Conservation (phyloP, 768 basidiomycete species). For the Phanerodontia chrysosporium region DNA sequence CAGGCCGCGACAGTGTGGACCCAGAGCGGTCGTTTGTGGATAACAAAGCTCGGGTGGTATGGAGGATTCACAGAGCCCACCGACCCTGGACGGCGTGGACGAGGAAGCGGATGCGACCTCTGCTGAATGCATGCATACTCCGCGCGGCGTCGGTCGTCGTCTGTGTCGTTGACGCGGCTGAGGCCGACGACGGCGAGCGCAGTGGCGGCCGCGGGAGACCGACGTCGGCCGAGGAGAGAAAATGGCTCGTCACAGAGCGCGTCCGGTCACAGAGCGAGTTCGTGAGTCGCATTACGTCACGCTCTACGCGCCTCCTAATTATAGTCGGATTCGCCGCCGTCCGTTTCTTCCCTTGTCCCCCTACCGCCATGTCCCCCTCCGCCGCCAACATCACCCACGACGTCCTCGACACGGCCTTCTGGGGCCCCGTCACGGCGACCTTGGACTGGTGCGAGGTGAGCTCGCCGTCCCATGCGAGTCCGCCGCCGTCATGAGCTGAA, state of each 20-base stretch:
- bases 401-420: conserved; percentile 26
- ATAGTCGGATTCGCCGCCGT: not conserved
- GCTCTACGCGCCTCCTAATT: not conserved
- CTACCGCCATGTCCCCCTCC: conserved; percentile 9
- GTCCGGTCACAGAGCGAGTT: not conserved
- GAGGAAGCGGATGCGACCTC: not conserved
- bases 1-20: no score
- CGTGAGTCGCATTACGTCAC: not conserved
- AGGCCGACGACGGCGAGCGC: no score
- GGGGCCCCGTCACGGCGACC: conserved; percentile 66
- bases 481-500: not conserved
- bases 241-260: conserved; percentile 1
- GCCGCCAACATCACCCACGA: conserved; percentile 3
- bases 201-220: no score
- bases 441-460: conserved; percentile 73
- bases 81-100: not conserved
- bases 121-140: not conserved
- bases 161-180: no score
- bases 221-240: no score
- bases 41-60: not conserved
- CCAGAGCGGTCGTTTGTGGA: no score
- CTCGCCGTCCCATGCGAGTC: not conserved
- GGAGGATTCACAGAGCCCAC: not conserved
- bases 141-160: no score
- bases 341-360: not conserved